phyloP scores from a whole-genome alignment of 768 basidiomycete genomes.

The Collybia nuda region DNA sequence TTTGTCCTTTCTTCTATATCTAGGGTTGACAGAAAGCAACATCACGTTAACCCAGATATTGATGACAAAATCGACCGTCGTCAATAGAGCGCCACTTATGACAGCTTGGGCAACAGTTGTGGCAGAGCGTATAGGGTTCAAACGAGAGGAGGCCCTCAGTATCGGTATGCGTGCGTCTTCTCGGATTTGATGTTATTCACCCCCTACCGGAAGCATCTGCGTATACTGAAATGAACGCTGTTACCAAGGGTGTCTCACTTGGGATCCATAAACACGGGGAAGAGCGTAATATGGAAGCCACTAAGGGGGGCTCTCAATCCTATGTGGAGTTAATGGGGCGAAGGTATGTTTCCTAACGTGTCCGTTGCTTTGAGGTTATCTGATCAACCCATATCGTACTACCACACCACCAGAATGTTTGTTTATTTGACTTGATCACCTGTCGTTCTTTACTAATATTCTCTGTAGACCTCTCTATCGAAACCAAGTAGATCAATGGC shows the following conservation, averaged over 20 bases:
- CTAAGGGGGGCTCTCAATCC: conserved; percentile 64
- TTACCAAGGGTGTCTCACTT: conserved; percentile 80
- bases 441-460: not conserved
- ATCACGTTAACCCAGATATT: conserved; percentile 44
- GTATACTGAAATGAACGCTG: conserved; percentile 91
- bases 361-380: not conserved
- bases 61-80: conserved; percentile 55
- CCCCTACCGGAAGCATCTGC: conserved; percentile 62
- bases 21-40: not conserved
- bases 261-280: conserved; percentile 68
- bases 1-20: conserved; percentile 23
- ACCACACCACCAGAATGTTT: conserved; percentile 14
- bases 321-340: conserved; percentile 86
- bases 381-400: conserved; percentile 32
- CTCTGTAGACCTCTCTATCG: conserved; percentile 72
- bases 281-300: conserved; percentile 54
- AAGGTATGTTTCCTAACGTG: conserved; percentile 38
- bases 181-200: not conserved
- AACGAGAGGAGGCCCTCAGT: conserved; percentile 85
- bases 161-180: conserved; percentile 52
- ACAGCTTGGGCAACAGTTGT: conserved; percentile 91
- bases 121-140: conserved; percentile 84
- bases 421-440: not conserved
- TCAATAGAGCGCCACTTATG: conserved; percentile 94
- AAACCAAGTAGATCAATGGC: conserved; percentile 70